Evolutionary conservation across 306 rosid species (phyloP), one percentile per base, ranked within the genome.

Genomic region (Clitoria ternatea): DNA sequence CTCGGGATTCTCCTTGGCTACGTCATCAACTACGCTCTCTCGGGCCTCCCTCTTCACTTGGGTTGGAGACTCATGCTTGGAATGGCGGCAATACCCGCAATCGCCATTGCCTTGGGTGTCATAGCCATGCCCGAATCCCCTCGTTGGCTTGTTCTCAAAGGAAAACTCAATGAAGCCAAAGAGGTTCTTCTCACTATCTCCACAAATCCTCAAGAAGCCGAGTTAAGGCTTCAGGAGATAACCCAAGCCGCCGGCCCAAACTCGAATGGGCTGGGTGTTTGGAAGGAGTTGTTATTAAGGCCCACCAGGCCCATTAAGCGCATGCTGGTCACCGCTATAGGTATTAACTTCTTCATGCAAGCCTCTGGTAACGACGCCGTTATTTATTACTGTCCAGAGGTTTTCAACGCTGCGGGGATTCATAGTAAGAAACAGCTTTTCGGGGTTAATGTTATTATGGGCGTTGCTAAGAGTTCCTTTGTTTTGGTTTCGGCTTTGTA

Each of bases 361-460:
- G 96, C 96, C n/a, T 92, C 96, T 0, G 97, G 96, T n/a, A 92
- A 92, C 42, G 96, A 89, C 66, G 96, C 90, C 27, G 87, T 92
- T 5, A 83, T 92, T n/a, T 92, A 92, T 36, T 92, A 89, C 82
- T 76, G 87, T 53, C 97, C 96, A 0, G 94, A 87, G 54, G 89
- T 92, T 0, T 92, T 89, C 63, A 73, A 61, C 48, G 83, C 78
- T 1, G 90, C 86, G 7, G 94, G 96, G 6, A 82, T 92, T 37
- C 60, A 75, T 11, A 70, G 59, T 50, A 79, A 83, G 78, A 73
- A 68, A 14, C 78, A 87, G 2, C 87, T 87, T 2, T 85, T 89
- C 0, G 90, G 96, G 1, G 86, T 92, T 26, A 89, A 91, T 3
- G 75, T 89, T 0, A 77, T 92, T 0, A 92, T 92, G 90, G 94